Evolutionary conservation across 257 asterid species (phyloP).

Genomic region (Jacaranda mimosifolia): DNA sequence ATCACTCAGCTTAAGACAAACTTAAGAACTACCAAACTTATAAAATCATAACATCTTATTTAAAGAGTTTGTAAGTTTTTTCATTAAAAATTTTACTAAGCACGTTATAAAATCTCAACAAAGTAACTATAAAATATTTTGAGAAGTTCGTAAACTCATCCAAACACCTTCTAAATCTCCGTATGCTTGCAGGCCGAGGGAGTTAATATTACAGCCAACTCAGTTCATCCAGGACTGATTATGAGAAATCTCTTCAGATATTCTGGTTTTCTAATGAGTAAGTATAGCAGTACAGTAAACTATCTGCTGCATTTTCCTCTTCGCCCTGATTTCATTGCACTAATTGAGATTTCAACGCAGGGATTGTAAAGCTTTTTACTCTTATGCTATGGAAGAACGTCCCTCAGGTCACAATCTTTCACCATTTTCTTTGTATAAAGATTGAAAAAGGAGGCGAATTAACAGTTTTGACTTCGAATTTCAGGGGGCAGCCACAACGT

Average conservation of each 20-base stretch:
- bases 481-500: conserved; percentile 75
- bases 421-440: neutral
- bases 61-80: too few species aligned
- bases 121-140: too few species aligned
- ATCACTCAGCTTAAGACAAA: too few species aligned
- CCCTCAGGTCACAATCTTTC: conserved; percentile 68
- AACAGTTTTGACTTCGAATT: neutral
- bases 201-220: conserved; percentile 78
- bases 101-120: too few species aligned
- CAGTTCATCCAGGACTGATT: conserved; percentile 94
- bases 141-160: too few species aligned
- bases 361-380: conserved; percentile 55
- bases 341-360: conserved; percentile 48
- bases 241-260: conserved; percentile 81
- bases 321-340: neutral
- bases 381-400: conserved; percentile 79
- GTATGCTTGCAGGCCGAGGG: conserved; percentile 71
- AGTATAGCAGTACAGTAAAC: conserved; percentile 23
- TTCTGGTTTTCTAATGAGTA: conserved; percentile 62
- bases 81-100: neutral
- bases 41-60: too few species aligned
- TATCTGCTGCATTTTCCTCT: neutral
- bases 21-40: too few species aligned
- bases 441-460: neutral
- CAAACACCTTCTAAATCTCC: neutral